Evolutionary conservation across 164 flowering plant genomes (phyloP), one percentile per base, ranked within the genome.

Genomic region (Nelumbo lutea): DNA sequence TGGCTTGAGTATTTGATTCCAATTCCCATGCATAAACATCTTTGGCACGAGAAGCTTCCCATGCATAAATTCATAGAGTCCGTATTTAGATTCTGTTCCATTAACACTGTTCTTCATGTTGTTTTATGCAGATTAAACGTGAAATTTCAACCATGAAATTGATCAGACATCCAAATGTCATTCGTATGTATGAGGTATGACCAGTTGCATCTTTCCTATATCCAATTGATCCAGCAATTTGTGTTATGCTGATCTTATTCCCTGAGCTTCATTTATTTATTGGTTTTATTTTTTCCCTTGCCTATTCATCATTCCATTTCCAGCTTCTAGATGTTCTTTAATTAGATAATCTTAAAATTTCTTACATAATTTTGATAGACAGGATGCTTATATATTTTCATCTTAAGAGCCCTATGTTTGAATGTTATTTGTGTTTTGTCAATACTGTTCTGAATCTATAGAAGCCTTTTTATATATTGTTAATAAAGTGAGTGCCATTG

Each of bases 121-220:
- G 46, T 42, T n/a, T 38, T 53, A 70, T 71, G 72, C 91, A 92
- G 97, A 92, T 92, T 70, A 92, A 92, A 76, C 92, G 97, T 47
- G 97, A 92, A 78, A 92, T 92, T 53, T 92, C 97, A 8, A 92
- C 97, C 4, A 90, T 92, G 97, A 92, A 92, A 72, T 70, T 92
- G 59, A 81, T 92, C 64, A 85, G 85, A 68, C 97, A 92, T 73
- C 97, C 97, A 41, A 92, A 92, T 80, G 97, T 92, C 61, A 87
- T 92, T 73, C 93, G 87, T 4, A 84, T 92, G 90, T 75, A 75
- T 71, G 97, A 92, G 96, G 97, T 91, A 65, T 68, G 87, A 66
- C 63, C 42, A 40, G 40, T 11, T 3, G 15, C 43, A 42, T 58
- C 3, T 15, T 60, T 62, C 46, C 15, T 61, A 27, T 27, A 27